These are phyloP conservation scores for Fusarium duplospermum DNA, from an alignment of 2,329 filamentous ascomycete species.

Conservation along the genomic window DNA sequence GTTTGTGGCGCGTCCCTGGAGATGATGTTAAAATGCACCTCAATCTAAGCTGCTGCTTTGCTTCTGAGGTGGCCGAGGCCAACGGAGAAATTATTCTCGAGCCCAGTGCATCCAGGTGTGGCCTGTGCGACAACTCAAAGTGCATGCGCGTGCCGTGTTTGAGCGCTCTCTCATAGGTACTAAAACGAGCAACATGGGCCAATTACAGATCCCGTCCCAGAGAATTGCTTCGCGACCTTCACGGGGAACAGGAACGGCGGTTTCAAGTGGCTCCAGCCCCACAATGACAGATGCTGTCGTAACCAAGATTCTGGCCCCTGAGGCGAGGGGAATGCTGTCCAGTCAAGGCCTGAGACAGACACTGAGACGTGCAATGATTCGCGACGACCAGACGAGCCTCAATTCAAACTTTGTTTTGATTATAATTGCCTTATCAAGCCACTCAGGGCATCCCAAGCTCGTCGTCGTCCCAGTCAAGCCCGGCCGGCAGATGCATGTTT, in stretches of 20 bases:
- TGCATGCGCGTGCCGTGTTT: neutral
- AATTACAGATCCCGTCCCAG: constrained; percentile 19
- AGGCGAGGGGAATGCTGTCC: constrained; percentile 28
- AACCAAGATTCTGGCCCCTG: constrained; percentile 18
- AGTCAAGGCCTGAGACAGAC: constrained; percentile 28
- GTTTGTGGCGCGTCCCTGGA: neutral
- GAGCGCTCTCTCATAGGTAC: neutral
- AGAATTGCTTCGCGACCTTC: constrained; percentile 7
- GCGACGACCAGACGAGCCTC: neutral
- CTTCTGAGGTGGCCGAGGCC: neutral
- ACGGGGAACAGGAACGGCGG: constrained; percentile 35
- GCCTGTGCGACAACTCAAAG: neutral
- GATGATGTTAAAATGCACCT: constrained; percentile 1
- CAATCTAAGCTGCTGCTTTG: neutral
- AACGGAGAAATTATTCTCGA: constrained; percentile 3
- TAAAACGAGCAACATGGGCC: constrained; percentile 1
- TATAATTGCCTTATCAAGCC: neutral
- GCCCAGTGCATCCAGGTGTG: neutral
- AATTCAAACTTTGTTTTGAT: neutral
- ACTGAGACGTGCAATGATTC: constrained; percentile 29
- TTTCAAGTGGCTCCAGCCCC: constrained; percentile 42
- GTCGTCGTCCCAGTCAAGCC: constrained; percentile 27
- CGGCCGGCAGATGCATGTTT: constrained; percentile 3
- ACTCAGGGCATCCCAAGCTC: constrained; percentile 34
- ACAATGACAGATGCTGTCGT: constrained; percentile 33